These are phyloP conservation scores for Amanita rubescens DNA, from an alignment of 768 basidiomycete genomes.

Conservation along the genomic window DNA sequence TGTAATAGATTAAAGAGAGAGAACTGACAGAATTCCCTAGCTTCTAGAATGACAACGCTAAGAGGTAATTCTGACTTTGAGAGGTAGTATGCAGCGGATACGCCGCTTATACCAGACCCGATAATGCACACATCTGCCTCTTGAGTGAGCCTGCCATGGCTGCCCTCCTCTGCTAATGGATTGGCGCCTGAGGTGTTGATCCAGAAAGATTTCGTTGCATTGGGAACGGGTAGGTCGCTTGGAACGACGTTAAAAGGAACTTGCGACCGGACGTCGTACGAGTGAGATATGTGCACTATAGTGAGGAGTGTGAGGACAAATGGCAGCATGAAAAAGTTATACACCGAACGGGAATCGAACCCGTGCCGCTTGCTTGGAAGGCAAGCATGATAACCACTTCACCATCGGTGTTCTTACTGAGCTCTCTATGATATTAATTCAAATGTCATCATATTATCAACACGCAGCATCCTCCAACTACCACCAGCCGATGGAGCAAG, in stretches of 20 bases:
- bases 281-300: neutral
- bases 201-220: conserved; percentile 75
- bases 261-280: neutral
- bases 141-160: conserved; percentile 45
- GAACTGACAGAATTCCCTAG: conserved; percentile 75
- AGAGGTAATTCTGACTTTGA: conserved; percentile 27
- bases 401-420: conserved; percentile 61
- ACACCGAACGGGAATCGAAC: conserved; percentile 10
- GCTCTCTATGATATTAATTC: no score
- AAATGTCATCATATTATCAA: no score
- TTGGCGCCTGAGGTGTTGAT: conserved; percentile 48
- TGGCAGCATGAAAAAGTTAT: neutral
- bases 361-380: conserved; percentile 44
- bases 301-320: neutral
- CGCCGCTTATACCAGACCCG: conserved; percentile 45
- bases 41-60: conserved; percentile 68
- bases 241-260: conserved; percentile 3
- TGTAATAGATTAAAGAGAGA: neutral
- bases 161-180: conserved; percentile 62
- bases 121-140: conserved; percentile 73
- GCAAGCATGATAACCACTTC: conserved; percentile 93
- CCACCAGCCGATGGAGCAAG: no score
- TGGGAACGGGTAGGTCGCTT: conserved; percentile 40
- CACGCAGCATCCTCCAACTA: no score
- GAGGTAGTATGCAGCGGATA: conserved; percentile 58